Percentiles rank a stretch among this genome's conserved stretches.
Evolutionary conservation across 176 grass and related monocot genomes (phyloP).

Genomic region (Alloteropsis semialata): DNA sequence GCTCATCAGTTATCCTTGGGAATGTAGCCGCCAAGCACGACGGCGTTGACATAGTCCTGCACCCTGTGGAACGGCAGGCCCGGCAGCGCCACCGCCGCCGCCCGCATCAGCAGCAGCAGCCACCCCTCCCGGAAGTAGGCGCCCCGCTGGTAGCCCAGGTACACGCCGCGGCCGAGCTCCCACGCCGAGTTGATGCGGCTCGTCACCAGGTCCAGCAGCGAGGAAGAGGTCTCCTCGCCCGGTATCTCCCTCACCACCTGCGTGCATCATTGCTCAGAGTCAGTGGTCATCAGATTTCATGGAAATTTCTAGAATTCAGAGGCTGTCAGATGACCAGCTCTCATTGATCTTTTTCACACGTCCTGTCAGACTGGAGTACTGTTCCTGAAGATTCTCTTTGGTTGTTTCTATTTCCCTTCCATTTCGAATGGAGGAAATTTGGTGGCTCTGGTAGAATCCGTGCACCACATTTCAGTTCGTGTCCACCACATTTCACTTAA

Average conservation of each 20-base stretch:
- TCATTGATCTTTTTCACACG: neutral
- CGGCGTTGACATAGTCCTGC: slow-evolving; percentile 51
- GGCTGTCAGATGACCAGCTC: neutral
- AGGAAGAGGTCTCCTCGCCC: neutral
- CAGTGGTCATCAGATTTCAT: neutral
- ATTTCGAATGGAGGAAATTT: neutral
- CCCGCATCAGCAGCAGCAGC: slow-evolving; percentile 37
- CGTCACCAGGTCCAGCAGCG: neutral
- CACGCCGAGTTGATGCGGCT: slow-evolving; percentile 29
- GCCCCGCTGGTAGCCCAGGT: slow-evolving; percentile 27
- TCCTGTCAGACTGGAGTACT: neutral
- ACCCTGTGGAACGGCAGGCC: slow-evolving; percentile 46
- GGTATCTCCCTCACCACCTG: slow-evolving; percentile 47
- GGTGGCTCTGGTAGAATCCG: neutral
- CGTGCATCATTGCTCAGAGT: neutral
- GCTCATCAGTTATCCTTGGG: slow-evolving; percentile 35
- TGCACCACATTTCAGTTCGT: neutral
- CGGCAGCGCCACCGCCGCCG: slow-evolving; percentile 38
- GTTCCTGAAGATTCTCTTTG: neutral
- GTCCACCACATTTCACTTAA: neutral
- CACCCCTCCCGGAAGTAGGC: slow-evolving; percentile 48
- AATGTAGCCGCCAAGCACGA: slow-evolving; percentile 16
- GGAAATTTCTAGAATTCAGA: neutral
- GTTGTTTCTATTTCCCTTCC: neutral
- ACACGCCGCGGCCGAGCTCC: slow-evolving; percentile 38